Conservation (phyloP, 495 filamentous ascomycete genomes). For the Hypomontagnella submonticulosa region DNA sequence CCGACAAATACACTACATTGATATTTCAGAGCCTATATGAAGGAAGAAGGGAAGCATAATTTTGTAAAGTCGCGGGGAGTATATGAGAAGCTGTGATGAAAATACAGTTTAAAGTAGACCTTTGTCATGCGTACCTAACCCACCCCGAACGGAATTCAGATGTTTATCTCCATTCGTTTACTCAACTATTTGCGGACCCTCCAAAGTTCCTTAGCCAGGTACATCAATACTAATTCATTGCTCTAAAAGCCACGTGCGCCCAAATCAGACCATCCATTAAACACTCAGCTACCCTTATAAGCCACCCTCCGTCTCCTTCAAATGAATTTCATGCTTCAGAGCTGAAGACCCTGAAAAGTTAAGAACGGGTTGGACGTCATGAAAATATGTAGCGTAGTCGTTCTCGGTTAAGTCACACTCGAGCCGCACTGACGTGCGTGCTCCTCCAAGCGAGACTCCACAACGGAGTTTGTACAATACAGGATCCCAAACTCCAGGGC, state of each 20-base stretch:
- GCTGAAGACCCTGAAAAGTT: conserved; percentile 3
- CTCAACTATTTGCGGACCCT: no score
- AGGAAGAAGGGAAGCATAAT: no score
- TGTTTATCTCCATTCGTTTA: no score
- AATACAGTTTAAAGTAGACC: neutral
- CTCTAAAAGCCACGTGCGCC: conserved; percentile 26
- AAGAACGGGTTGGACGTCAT: conserved; percentile 7
- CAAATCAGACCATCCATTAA: conserved; percentile 27
- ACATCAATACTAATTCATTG: neutral
- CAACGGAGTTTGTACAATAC: neutral
- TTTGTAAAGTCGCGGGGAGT: no score
- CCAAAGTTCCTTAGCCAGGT: no score
- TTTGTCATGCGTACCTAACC: no score
- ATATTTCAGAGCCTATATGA: no score
- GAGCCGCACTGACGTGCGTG: conserved; percentile 22
- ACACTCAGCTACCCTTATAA: conserved; percentile 1
- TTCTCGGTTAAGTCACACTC: conserved; percentile 27
- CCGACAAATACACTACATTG: neutral
- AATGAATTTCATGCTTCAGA: conserved; percentile 6
- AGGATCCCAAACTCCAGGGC: conserved; percentile 1
- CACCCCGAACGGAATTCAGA: no score
- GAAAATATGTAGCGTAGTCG: conserved; percentile 1
- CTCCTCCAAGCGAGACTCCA: no score
- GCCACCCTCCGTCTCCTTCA: neutral
- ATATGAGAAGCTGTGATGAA: neutral